Evolutionary conservation across 1,284 basidiomycete genomes (phyloP), one percentile per base, ranked within the genome.

Genomic region (Coriolopsis trogii): DNA sequence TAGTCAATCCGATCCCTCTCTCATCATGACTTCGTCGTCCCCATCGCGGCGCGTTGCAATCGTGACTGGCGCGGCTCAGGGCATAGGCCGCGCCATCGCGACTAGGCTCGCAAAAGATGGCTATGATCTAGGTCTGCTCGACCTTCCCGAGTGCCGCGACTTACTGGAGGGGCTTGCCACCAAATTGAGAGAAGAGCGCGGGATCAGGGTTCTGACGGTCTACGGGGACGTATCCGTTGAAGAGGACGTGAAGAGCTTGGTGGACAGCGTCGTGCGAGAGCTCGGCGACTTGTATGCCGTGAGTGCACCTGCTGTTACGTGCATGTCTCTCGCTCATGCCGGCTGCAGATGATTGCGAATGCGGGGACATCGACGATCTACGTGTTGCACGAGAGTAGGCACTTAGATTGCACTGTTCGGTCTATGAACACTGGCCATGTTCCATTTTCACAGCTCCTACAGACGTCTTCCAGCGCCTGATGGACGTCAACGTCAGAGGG

Each of bases 321-420:
- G 25, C 25, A 12, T 3, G n/a, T 3, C 2, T 2, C 26, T 3
- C 4, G 0, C 3, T 8, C 15, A 33, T 43, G 41, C 25, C 18
- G 25, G 25, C 37, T 21, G 4, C 41, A 69, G 67, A 69, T 69
- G 66, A 56, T 69, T 20, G 68, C 68, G 12, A 70, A 70, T 38
- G 68, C 67, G 8, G 68, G 68, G 1, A 59, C 68, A 38, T 58
- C 60, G 15, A 41, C 51, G 6, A 51, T 49, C 41, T 30, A 44
- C 15, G 45, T 47, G 8, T 39, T 59, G 5, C 57, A 59, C 25
- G 57, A 59, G 25, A 51, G 57, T 59, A 18, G 6, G 57, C 10
- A 7, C 24, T 30, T 20, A 20, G 18, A 21, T 24, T 15, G 16
- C 29, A 7, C 6, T 9, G 29, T 7, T 13, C 20, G 15, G 4